These are phyloP conservation scores for Kodamaea fukazawae DNA, from an alignment of 805 yeast species.

Conservation along the genomic window DNA sequence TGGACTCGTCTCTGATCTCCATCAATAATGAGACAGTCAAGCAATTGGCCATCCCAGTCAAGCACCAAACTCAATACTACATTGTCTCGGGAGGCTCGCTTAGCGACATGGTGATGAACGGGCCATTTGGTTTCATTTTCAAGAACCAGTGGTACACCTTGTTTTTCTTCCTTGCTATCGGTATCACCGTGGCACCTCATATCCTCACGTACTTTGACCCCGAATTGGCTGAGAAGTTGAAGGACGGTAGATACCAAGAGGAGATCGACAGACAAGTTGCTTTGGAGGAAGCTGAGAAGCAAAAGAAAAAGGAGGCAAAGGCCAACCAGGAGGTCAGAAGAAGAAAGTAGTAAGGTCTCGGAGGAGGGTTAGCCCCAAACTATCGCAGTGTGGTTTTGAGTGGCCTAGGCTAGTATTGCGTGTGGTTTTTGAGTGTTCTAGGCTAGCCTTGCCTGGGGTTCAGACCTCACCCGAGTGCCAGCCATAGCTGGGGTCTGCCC, in stretches of 20 bases:
- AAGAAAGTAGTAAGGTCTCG: conserved; percentile 3
- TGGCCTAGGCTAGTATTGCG: too few relatives aligned
- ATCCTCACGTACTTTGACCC: conserved; percentile 31
- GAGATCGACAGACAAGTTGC: conserved; percentile 11
- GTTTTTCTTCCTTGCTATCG: conserved; percentile 26
- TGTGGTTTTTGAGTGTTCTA: too few relatives aligned
- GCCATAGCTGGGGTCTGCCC: too few relatives aligned
- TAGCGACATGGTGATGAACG: conserved; percentile 30
- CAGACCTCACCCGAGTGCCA: too few relatives aligned
- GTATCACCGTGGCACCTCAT: conserved; percentile 33
- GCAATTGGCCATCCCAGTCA: conserved; percentile 18
- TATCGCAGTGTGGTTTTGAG: too few relatives aligned
- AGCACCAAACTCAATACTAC: conserved; percentile 31
- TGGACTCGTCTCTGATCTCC: conserved; percentile 1
- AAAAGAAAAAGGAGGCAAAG: not conserved
- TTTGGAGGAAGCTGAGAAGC: conserved; percentile 9
- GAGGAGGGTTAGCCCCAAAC: too few relatives aligned
- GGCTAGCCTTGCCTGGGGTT: too few relatives aligned
- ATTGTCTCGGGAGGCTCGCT: conserved; percentile 30
- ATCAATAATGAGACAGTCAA: not conserved
- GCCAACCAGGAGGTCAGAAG: conserved; percentile 2
- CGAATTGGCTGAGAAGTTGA: conserved; percentile 33
- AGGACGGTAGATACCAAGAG: conserved; percentile 16
- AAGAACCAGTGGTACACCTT: conserved; percentile 34
- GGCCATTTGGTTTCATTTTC: conserved; percentile 44